Base-by-base conservation (phyloP, 202 grass and related monocot species). In the Schoenoplectus triqueter region DNA sequence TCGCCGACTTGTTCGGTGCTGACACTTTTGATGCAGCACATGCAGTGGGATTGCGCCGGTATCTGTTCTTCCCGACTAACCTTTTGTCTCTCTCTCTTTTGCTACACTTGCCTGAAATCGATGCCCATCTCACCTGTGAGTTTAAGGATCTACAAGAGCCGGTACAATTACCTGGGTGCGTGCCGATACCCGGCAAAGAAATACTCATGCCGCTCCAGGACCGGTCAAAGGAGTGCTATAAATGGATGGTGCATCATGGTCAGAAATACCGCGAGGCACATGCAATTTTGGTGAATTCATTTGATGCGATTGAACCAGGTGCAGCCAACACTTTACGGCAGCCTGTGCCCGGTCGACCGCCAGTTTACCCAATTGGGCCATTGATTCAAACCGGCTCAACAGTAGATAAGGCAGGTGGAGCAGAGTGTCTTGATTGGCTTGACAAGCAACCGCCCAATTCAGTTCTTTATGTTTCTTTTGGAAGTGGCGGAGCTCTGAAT, bases 241-340 rank as follows among this genome's bases (percentile, higher is more conserved):
- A 64, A 3, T 80, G 89, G 4, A 78, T 94, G 86, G 1, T 94
- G 61, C 78, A 89, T 72, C 84, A 90, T 66, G 87, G 60, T 19
- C 59, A 49, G 82, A 61, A 57, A 0, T 66, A 80, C 21, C 10
- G 59, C 0, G 71, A 64, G 0, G 90, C 90, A 9, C 60, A 89
- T 1, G 95, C 87, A 5, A 86, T 92, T 9, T 87, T 97, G 3
- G 90, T 92, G 19, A 97, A 97, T 78, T 92, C 90, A 15, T 91
- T 91, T 84, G 19, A 15, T 1, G 89, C 61, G 0, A 68, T 97
- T 0, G 94, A 97, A 60, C 92, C 92, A 0, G 86, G 31, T 2
- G 42, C 87, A 0, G 79, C 82, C 3, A 19, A 72, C 0, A 31
- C 17, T 15, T 20, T 85, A 65, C 13, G 19, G 18, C 41, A 74